Evolutionary conservation across 345 rosid genomes (phyloP), one percentile per base, ranked within the genome.

Genomic region (Citrus inodora): DNA sequence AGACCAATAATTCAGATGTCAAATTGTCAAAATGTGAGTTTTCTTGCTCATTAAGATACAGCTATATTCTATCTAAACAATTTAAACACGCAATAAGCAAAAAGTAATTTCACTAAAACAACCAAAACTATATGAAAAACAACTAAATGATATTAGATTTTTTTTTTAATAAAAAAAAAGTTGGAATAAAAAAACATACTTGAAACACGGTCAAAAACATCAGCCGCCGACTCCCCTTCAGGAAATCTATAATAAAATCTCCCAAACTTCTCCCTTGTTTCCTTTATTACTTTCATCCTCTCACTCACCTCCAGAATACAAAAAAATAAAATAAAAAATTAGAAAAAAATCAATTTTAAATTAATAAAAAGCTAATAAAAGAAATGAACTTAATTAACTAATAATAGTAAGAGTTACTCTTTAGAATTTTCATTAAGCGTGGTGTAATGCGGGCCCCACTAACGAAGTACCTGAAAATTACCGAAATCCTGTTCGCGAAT

Each of bases 221-320:
- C 99, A 64, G 99, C 98, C 64, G 98, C 98, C 51, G 99, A 96
- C 81, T 96, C 99, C 38, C 99, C 99, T 74, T 96, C 99, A n/a
- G 98, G 98, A 71, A 96, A 96, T 35, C 99, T 87, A 65, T 90
- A 96, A 70, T 88, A 96, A 80, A 92, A 96, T 46, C 99, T 83
- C 4, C 98, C 99, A 77, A 94, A 96, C 40, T 82, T 78, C 83
- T 91, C 92, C 73, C 98, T 85, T 0, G 90, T 85, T 86, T 89
- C 89, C 77, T 92, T 94, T 30, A 92, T 88, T 37, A 25, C 84
- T 75, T 84, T 85, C 98, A 96, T 96, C 66, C 99, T 78, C 82
- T 94, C 99, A 77, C 82, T 76, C 4, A 92, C 92, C 78, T 75
- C 24, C 56, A 64, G 21, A 33, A 63, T 22, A 48, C n/a, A 10